phyloP scores from a whole-genome alignment of 2,329 filamentous ascomycete species.

The Truncatella angustata region DNA sequence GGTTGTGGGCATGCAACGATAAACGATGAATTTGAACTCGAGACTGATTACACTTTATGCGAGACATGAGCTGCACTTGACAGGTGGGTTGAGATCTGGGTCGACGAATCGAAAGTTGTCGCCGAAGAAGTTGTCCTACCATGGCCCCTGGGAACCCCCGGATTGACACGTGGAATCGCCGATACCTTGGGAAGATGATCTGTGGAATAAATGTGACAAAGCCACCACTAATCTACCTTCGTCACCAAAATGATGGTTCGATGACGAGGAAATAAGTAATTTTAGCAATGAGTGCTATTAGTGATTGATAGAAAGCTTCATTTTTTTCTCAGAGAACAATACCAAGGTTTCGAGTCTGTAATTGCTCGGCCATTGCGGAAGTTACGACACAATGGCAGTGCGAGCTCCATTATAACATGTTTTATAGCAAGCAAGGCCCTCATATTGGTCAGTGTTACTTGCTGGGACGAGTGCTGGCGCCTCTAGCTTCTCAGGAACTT shows the following conservation, averaged over 20 bases:
- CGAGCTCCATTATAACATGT: no score
- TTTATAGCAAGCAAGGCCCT: no score
- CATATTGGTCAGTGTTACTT: no score
- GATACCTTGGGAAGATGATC: slow-evolving; percentile 1
- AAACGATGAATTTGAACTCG: not conserved
- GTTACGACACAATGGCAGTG: no score
- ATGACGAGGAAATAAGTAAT: not conserved
- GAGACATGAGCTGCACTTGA: not conserved
- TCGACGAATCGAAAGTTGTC: not conserved
- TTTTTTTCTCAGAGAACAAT: not conserved
- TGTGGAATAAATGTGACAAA: slow-evolving; percentile 2
- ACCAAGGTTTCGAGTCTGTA: no score
- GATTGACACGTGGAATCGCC: slow-evolving; percentile 3
- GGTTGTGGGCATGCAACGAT: no score
- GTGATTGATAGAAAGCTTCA: no score
- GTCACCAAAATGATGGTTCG: not conserved
- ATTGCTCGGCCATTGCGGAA: no score
- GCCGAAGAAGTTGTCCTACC: slow-evolving; percentile 1
- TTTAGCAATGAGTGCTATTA: no score
- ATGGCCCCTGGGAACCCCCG: not conserved
- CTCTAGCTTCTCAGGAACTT: no score
- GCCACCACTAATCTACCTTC: not conserved
- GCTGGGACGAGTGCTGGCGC: no score
- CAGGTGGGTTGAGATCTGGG: not conserved
- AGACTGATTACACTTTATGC: not conserved